A percentile compares a stretch with the other conserved stretches of the same genome.
Conservation (phyloP, 768 basidiomycete genomes). For the Termitomyces sp. region DNA sequence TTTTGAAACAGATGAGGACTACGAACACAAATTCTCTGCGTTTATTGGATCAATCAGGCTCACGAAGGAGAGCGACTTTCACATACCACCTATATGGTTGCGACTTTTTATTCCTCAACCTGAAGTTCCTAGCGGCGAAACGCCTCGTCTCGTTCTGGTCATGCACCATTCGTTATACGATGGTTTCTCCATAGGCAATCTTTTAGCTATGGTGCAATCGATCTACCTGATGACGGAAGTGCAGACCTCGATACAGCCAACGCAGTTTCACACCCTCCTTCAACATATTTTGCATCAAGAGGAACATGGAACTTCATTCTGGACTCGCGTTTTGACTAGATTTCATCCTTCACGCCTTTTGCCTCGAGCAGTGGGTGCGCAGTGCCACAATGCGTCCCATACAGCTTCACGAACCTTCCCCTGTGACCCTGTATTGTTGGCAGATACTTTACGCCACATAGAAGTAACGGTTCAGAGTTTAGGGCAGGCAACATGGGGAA, state of each 20-base stretch:
- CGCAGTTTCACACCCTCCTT: conserved; percentile 37
- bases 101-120: conserved; percentile 22
- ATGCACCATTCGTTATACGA: conserved; percentile 51
- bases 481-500: conserved; percentile 28
- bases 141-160: conserved; percentile 30
- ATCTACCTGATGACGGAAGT: conserved; percentile 25
- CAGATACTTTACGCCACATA: conserved; percentile 17
- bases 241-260: conserved; percentile 17
- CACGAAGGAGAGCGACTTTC: conserved; percentile 22
- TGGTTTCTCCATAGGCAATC: conserved; percentile 36
- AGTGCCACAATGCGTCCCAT: not conserved
- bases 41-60: conserved; percentile 20
- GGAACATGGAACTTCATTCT: conserved; percentile 33
- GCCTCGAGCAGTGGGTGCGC: not conserved
- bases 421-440: conserved; percentile 15
- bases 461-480: conserved; percentile 34
- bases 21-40: conserved; percentile 12
- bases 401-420: conserved; percentile 14
- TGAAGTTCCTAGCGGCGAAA: not conserved
- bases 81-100: conserved; percentile 28
- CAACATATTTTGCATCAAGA: conserved; percentile 36
- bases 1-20: conserved; percentile 19
- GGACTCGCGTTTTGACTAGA: conserved; percentile 26
- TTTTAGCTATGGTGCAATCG: conserved; percentile 29
- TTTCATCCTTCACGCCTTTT: conserved; percentile 21